Base-by-base conservation (phyloP, 176 grass and related monocot genomes). In the Ampelocalamus luodianensis region DNA sequence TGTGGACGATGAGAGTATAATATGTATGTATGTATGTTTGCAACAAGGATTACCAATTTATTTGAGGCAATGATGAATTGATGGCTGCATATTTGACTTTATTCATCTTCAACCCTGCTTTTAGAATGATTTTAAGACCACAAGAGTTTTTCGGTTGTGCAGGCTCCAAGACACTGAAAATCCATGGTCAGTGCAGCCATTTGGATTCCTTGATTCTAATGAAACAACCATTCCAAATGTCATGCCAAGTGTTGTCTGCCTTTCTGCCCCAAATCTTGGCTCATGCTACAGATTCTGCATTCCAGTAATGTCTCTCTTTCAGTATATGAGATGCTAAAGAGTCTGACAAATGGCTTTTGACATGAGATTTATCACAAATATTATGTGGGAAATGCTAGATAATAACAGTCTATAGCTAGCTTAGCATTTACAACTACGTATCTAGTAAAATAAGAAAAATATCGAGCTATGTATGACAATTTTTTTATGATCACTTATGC, bases 401-500 rank as follows among this genome's bases (percentile, higher is more conserved):
- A 68, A 67, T 72, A 77, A 77, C 39, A 85, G 65, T 93, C 84
- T 87, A 93, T 50, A 78, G 1, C 76, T 87, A 87, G 56, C 29
- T 48, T 85, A 77, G 44, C 77, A 87, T 90, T 90, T 82, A 85
- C 85, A 90, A 12, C 71, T 87, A 82, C 16, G 67, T 29, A 15
- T 32, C 72, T 79, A 86, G 50, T 51, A 49, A 82, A 68, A 27
- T 42, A 54, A 68, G 55, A 71, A 55, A 55, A 78, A 42, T 67
- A 37, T 87, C 44, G 56, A 90, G 15, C 75, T 84, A 87, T 51
- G 49, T 36, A 82, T 20, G 18, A 63, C 5, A 23, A 42, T 18
- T 80, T 40, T 38, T 60, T 60, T 24, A 60, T 42, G 15, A 68
- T 60, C 5, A 6, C 51, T 18, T 54, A 61, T 26, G n/a, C 58